Conservation (phyloP, 1,284 basidiomycete genomes). For the Ceratobasidium sp. region DNA sequence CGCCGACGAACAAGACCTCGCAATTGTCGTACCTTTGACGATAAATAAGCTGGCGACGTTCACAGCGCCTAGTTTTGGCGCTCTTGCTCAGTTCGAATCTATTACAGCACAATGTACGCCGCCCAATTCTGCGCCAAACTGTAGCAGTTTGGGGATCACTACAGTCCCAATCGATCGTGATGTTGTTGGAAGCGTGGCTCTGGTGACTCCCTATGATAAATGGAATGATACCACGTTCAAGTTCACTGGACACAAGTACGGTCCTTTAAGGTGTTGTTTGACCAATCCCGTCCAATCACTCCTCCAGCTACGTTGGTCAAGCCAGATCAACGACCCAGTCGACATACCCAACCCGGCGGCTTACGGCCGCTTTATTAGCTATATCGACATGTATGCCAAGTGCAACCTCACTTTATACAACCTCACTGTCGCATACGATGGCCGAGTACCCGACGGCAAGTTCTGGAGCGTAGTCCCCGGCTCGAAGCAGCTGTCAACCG, state of each 20-base stretch:
- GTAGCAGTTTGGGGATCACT: not conserved
- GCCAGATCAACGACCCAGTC: not conserved
- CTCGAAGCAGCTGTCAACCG: not conserved
- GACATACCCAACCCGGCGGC: no score
- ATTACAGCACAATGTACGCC: not conserved
- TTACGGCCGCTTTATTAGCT: no score
- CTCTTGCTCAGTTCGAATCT: not conserved
- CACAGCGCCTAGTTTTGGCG: not conserved
- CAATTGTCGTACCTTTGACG: not conserved
- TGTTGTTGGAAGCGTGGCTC: not conserved
- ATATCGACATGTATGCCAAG: constrained; percentile 9
- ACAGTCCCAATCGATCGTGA: not conserved
- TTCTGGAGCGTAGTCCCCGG: not conserved
- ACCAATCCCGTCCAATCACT: not conserved
- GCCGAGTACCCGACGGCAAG: not conserved
- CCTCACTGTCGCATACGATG: constrained; percentile 7
- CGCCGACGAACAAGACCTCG: constrained; percentile 1
- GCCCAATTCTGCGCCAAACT: not conserved
- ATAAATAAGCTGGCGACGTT: not conserved
- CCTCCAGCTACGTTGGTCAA: not conserved
- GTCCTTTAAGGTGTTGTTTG: not conserved
- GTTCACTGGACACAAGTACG: not conserved
- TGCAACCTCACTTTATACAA: constrained; percentile 8
- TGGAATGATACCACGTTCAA: not conserved
- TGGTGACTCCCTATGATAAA: not conserved